Conservation (phyloP, 177 flowering plant genomes). For the Vitis hybrid region DNA sequence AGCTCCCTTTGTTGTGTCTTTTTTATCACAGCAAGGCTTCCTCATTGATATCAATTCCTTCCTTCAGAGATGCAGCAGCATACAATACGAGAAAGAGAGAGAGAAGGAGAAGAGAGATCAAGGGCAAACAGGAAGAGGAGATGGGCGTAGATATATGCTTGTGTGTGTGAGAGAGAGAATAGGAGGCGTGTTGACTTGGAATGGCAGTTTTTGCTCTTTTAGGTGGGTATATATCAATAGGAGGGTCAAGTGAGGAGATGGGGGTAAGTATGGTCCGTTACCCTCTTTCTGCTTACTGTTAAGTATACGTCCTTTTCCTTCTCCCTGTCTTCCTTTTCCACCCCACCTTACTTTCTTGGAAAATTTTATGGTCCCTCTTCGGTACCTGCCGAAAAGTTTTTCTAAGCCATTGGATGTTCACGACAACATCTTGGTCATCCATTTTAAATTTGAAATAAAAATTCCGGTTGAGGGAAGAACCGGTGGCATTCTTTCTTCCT, state of each 20-base stretch:
- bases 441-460: too few species aligned
- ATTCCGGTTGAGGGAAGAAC: too few species aligned
- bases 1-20: conserved; percentile 58
- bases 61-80: too few species aligned
- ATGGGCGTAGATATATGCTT: not conserved
- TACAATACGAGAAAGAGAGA: too few species aligned
- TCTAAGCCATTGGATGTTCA: too few species aligned
- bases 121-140: not conserved
- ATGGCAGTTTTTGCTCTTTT: conserved; percentile 15
- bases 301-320: conserved; percentile 13
- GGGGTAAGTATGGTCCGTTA: not conserved
- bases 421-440: too few species aligned
- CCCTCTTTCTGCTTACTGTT: conserved; percentile 7
- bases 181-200: conserved; percentile 8
- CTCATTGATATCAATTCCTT: conserved; percentile 31
- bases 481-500: too few species aligned
- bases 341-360: too few species aligned
- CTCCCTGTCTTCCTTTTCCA: too few species aligned
- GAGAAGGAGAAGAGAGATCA: not conserved
- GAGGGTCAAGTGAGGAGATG: not conserved
- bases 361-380: too few species aligned
- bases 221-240: conserved; percentile 8
- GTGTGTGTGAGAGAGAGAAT: not conserved
- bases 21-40: conserved; percentile 52
- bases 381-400: too few species aligned